Percentiles rank a stretch among this genome's conserved stretches.
Conservation (phyloP, 345 rosid genomes). For the Eucalyptus cladocalyx region DNA sequence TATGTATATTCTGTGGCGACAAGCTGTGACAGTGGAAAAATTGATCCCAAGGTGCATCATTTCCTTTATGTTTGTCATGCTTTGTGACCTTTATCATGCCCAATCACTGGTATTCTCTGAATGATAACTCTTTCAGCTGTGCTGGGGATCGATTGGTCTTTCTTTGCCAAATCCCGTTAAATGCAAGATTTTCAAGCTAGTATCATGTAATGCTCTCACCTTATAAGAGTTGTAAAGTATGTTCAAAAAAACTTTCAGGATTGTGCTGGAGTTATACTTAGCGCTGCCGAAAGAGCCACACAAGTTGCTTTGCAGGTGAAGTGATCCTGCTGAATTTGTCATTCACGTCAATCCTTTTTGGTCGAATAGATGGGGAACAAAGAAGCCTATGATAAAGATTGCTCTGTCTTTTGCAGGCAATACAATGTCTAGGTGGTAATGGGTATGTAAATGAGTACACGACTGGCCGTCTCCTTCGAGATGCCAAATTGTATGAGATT, state of each 20-base stretch:
- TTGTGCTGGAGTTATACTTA: slow-evolving; percentile 88
- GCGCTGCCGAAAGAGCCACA: slow-evolving; percentile 93
- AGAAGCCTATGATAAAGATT: background rate
- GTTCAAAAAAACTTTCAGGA: slow-evolving; percentile 25
- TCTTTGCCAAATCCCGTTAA: background rate
- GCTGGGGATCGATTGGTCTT: background rate
- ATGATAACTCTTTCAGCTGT: background rate
- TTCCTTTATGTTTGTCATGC: background rate
- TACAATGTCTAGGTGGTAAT: slow-evolving; percentile 94
- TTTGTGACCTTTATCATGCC: background rate
- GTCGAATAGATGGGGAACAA: background rate
- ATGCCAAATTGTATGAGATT: slow-evolving; percentile 87
- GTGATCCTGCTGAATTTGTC: background rate
- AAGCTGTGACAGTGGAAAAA: slow-evolving; percentile 67
- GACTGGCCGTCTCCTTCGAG: slow-evolving; percentile 87
- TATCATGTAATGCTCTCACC: background rate
- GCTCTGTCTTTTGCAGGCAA: slow-evolving; percentile 43
- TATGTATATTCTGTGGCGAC: slow-evolving; percentile 84
- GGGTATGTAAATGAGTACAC: slow-evolving; percentile 88
- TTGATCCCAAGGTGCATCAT: slow-evolving; percentile 55
- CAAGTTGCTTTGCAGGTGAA: slow-evolving; percentile 94
- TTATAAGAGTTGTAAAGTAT: background rate
- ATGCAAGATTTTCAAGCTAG: background rate
- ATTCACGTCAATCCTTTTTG: background rate
- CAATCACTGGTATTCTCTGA: background rate